Evolutionary conservation across 345 rosid species (phyloP).

Genomic region (Angophora floribunda): DNA sequence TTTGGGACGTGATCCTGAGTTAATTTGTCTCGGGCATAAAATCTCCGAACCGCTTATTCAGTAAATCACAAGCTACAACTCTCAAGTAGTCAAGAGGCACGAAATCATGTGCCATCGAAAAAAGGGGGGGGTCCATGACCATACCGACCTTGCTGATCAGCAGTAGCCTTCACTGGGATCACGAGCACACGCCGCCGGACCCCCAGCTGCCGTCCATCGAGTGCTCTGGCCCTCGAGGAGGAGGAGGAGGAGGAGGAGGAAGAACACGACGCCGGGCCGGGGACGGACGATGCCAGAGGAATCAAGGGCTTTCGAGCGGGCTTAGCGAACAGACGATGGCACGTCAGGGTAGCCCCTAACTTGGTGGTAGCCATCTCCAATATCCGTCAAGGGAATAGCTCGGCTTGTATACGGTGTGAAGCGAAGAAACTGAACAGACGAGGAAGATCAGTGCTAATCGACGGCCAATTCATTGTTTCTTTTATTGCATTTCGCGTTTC

Average conservation of each 20-base stretch:
- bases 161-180: conserved; percentile 55
- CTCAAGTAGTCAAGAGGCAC: background rate
- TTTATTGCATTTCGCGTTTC: background rate
- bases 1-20: background rate
- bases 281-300: conserved; percentile 1
- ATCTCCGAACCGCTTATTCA: background rate
- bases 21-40: background rate
- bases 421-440: background rate
- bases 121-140: background rate
- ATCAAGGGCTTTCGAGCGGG: conserved; percentile 31
- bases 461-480: background rate
- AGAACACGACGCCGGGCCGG: background rate
- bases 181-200: conserved; percentile 27
- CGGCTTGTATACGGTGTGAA: background rate
- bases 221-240: conserved; percentile 18
- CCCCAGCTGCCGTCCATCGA: conserved; percentile 19
- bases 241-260: conserved; percentile 12
- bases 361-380: conserved; percentile 31
- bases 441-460: background rate
- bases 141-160: conserved; percentile 63
- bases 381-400: background rate
- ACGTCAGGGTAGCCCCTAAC: conserved; percentile 44
- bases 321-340: conserved; percentile 40
- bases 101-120: background rate
- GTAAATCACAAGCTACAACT: background rate